Percentiles rank a stretch among this genome's conserved stretches.
phyloP scores from a whole-genome alignment of 257 asterid genomes.

The Catharanthus roseus region DNA sequence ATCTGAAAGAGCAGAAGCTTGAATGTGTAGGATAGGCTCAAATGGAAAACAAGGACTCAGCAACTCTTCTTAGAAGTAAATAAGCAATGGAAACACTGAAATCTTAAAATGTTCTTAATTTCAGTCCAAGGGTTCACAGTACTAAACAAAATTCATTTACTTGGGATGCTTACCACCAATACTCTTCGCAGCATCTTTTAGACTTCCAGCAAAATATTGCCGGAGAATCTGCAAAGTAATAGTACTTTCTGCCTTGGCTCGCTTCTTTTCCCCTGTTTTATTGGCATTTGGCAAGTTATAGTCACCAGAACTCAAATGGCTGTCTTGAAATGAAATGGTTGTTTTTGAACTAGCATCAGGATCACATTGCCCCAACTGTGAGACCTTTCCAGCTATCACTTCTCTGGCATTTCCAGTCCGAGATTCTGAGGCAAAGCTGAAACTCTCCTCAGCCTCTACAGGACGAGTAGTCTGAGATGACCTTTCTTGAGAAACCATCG shows the following conservation, averaged over 20 bases:
- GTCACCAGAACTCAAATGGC: conserved; percentile 39
- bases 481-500: conserved; percentile 18
- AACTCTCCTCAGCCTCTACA: conserved; percentile 23
- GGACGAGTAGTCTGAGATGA: conserved; percentile 18
- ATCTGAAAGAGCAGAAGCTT: no score
- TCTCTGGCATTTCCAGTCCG: conserved; percentile 25
- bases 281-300: conserved; percentile 28
- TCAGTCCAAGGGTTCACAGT: not conserved
- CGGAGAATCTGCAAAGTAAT: conserved; percentile 75
- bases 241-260: conserved; percentile 61
- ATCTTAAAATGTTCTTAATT: no score
- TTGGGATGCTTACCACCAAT: conserved; percentile 70
- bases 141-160: not conserved
- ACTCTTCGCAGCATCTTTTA: conserved; percentile 88
- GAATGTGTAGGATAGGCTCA: no score
- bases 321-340: conserved; percentile 27
- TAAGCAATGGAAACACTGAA: no score
- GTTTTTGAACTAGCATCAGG: conserved; percentile 33
- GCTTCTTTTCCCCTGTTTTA: conserved; percentile 51
- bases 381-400: conserved; percentile 18
- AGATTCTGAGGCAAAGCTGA: conserved; percentile 24
- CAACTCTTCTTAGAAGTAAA: no score
- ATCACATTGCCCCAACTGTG: conserved; percentile 22
- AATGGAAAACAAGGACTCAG: no score
- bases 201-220: conserved; percentile 90